Base-by-base conservation (phyloP, 352 stramenopile genomes). In the Phytophthora tentaculata region DNA sequence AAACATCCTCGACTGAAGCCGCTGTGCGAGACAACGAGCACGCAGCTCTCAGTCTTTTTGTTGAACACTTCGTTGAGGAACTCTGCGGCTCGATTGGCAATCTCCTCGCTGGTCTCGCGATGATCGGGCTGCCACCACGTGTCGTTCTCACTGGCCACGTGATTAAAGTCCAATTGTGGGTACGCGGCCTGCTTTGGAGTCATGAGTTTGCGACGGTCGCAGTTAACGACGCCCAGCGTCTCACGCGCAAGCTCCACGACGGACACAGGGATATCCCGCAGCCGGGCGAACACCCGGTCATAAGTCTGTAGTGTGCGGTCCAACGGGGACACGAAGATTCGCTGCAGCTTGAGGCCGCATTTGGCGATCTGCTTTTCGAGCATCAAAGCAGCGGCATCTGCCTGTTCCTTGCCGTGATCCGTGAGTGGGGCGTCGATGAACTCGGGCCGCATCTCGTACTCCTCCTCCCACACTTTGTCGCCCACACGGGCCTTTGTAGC, bases 371-470 rank as follows among this genome's bases (percentile, higher is more conserved):
- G 76, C 28, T 76, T 61, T 24, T 82, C 67, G 5, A 88, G 71
- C 69, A 83, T 79, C 19, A 45, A 50, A 8, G 72, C 69, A 5
- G 71, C 73, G 7, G 74, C 56, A 39, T 79, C 58, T 4, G 77
- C 71, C 16, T 88, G 78, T 26, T 71, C 47, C 19, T 81, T 49
- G 45, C 84, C 84, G 56, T 65, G 71, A 5, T 45, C 44, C 0
- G 84, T 92, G 20, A 92, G 64, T 2, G 77, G 77, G 14, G 84
- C 82, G 60, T 92, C 82, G 16, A 86, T 80, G 50, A 89, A 92
- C 47, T 84, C 60, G 12, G 71, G 32, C 1, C 45, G 60, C 58
- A 83, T 85, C 64, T 88, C 76, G 62, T 81, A 76, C 43, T 88
- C 51, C 32, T 75, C 53, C 22, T 88, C 74, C 84, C 84, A 92